Conservation (phyloP, 2,329 filamentous ascomycete species). For the Penicillium nordicum region DNA sequence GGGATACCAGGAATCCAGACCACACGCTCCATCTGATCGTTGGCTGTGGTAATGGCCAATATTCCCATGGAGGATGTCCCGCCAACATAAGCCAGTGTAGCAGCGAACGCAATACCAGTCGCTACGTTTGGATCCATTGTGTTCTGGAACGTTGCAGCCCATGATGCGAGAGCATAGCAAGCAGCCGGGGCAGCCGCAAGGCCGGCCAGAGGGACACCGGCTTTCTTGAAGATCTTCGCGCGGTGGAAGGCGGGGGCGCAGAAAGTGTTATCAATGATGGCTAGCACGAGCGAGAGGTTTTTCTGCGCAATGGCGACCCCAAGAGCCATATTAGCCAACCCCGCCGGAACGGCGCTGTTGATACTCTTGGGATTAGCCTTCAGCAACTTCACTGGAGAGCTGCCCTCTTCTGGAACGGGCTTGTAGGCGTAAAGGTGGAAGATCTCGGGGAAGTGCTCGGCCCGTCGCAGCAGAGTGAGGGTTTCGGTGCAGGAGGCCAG, state of each 20-base stretch:
- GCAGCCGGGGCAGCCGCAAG: slow-evolving; percentile 33
- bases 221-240: slow-evolving; percentile 44
- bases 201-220: slow-evolving; percentile 41
- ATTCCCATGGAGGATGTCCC: slow-evolving; percentile 79
- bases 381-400: slow-evolving; percentile 58
- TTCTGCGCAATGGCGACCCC: slow-evolving; percentile 74
- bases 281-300: slow-evolving; percentile 73
- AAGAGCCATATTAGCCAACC: slow-evolving; percentile 69
- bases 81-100: slow-evolving; percentile 76
- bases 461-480: slow-evolving; percentile 68
- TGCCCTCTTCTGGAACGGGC: slow-evolving; percentile 62
- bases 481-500: slow-evolving; percentile 72
- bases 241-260: slow-evolving; percentile 43
- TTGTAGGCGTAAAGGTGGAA: slow-evolving; percentile 83
- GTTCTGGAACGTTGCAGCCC: slow-evolving; percentile 63
- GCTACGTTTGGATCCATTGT: slow-evolving; percentile 74
- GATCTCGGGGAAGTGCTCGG: slow-evolving; percentile 73
- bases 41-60: slow-evolving; percentile 78
- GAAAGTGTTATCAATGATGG: slow-evolving; percentile 65
- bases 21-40: slow-evolving; percentile 92
- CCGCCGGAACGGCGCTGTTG: slow-evolving; percentile 67
- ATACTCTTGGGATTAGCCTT: slow-evolving; percentile 65
- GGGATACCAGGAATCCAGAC: slow-evolving; percentile 84
- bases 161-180: slow-evolving; percentile 65
- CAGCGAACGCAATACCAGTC: slow-evolving; percentile 73